Percentiles rank a stretch among this genome's conserved stretches.
phyloP scores from a whole-genome alignment of 2,329 filamentous ascomycete species.

The Stemphylium beticola region DNA sequence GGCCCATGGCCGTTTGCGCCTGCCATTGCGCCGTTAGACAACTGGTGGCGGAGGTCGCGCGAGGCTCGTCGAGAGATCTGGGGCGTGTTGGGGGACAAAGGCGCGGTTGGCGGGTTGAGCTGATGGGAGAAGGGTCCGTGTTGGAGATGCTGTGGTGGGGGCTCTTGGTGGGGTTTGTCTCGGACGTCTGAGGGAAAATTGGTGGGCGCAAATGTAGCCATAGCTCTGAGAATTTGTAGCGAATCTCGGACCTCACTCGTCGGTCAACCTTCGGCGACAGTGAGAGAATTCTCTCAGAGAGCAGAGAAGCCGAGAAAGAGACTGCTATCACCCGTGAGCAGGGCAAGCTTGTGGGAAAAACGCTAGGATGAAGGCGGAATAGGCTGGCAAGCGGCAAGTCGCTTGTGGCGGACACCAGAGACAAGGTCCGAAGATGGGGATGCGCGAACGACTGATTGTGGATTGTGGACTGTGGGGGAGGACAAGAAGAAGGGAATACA shows the following conservation, averaged over 20 bases:
- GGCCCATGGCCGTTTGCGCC: slow-evolving; percentile 45
- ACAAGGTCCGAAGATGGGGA: background rate
- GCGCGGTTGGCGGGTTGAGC: slow-evolving; percentile 26
- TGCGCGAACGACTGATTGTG: background rate
- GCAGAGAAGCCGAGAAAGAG: slow-evolving; percentile 22
- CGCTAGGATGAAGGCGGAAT: slow-evolving; percentile 29
- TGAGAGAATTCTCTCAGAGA: slow-evolving; percentile 7
- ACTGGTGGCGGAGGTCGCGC: slow-evolving; percentile 38
- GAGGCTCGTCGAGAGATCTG: slow-evolving; percentile 37
- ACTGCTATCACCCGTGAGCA: slow-evolving; percentile 22
- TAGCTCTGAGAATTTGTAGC: slow-evolving; percentile 19
- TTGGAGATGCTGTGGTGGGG: slow-evolving; percentile 37
- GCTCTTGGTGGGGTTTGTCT: slow-evolving; percentile 40
- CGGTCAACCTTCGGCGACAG: slow-evolving; percentile 8
- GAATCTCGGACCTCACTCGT: slow-evolving; percentile 8
- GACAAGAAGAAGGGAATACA: slow-evolving; percentile 1
- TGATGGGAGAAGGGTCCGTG: slow-evolving; percentile 38
- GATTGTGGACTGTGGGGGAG: too few relatives aligned
- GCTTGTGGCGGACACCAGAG: slow-evolving; percentile 22
- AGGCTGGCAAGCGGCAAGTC: slow-evolving; percentile 19
- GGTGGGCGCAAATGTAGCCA: slow-evolving; percentile 39
- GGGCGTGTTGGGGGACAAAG: slow-evolving; percentile 28
- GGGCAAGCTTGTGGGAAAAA: slow-evolving; percentile 10
- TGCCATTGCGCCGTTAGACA: slow-evolving; percentile 41
- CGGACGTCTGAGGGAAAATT: slow-evolving; percentile 26